Evolutionary conservation across 768 basidiomycete species (phyloP).

Genomic region (Lactarius psammicola): DNA sequence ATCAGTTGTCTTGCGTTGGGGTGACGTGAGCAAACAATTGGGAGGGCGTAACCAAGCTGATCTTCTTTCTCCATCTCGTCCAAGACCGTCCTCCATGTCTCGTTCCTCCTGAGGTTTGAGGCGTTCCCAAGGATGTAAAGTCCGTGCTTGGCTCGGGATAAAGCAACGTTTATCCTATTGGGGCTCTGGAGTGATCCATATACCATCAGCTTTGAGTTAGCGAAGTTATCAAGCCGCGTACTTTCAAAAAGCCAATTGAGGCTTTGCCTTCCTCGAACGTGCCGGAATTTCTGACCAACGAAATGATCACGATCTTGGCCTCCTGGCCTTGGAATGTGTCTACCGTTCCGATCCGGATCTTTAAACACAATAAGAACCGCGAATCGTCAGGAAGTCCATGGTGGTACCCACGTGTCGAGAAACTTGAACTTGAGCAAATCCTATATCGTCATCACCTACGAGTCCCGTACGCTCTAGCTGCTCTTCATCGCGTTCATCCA

Average conservation of each 20-base stretch:
- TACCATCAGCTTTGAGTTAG: constrained; percentile 34
- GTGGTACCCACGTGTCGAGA: constrained; percentile 47
- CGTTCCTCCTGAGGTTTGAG: constrained; percentile 47
- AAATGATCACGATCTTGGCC: too few species aligned
- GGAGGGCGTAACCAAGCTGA: constrained; percentile 20
- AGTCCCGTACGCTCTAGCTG: constrained; percentile 53
- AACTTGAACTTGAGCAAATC: constrained; percentile 50
- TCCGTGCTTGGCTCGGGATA: constrained; percentile 73
- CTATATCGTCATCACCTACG: constrained; percentile 37
- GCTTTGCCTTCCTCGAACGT: too few species aligned
- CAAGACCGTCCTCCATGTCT: constrained; percentile 58
- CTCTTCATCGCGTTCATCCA: constrained; percentile 68
- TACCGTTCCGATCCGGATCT: constrained; percentile 71
- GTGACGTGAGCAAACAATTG: constrained; percentile 26
- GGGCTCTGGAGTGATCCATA: constrained; percentile 32
- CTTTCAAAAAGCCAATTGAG: too few species aligned
- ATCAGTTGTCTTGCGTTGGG: constrained; percentile 2
- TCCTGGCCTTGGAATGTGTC: constrained; percentile 81
- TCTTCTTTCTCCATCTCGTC: constrained; percentile 51
- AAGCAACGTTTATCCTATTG: too few species aligned
- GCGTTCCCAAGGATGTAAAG: constrained; percentile 73
- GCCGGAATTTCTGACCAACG: too few species aligned
- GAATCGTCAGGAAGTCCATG: not conserved
- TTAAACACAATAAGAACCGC: not conserved
- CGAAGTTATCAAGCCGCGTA: constrained; percentile 31